Base-by-base conservation (phyloP, 805 yeast genomes). In the Candida sithepensis region DNA sequence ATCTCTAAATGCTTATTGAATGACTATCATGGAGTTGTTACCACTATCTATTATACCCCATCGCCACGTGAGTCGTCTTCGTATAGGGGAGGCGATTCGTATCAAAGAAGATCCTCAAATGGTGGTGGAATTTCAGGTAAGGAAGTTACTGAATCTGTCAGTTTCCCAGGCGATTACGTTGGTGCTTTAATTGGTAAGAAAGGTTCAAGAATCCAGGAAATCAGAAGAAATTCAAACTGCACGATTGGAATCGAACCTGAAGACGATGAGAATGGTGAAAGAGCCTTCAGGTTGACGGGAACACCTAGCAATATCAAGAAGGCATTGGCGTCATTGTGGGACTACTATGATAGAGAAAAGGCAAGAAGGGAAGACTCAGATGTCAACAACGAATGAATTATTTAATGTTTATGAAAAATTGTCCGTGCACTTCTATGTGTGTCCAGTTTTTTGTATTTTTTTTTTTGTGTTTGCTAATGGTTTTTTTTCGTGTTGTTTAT, bases 161-260 rank as follows among this genome's bases (percentile, higher is more conserved):
- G 78, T 24, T 85, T 88, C 61, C 88, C 95, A 34, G 83, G 85
- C 55, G 88, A 82, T 50, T 82, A 82, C 70, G 96, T 90, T 40
- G 97, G 97, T 39, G 92, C 96, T 43, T 73, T 90, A 46, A 88
- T 90, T 57, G 97, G 97, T 50, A 84, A 85, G 56, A 82, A 84
- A 54, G 96, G 96, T 36, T 71, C 87, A 24, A 79, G 95, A 68
- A 88, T 90, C 55, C 94, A 86, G 65, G 95, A 90, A 51, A 84
- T 90, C 43, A 78, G 96, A 57, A 81, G 85, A 57, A 75, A 75
- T 32, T 79, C 90, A 42, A 91, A 90, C 37, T 90, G 96, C 36
- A 78, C 81, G 37, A 88, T 90, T 61, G 79, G 82, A 4, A 87
- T 90, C 54, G 81, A 85, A 34, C 81, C 84, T 47, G 87, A 83